Conservation (phyloP, 116 monocot genomes). For the Dioscorea cayenensis region DNA sequence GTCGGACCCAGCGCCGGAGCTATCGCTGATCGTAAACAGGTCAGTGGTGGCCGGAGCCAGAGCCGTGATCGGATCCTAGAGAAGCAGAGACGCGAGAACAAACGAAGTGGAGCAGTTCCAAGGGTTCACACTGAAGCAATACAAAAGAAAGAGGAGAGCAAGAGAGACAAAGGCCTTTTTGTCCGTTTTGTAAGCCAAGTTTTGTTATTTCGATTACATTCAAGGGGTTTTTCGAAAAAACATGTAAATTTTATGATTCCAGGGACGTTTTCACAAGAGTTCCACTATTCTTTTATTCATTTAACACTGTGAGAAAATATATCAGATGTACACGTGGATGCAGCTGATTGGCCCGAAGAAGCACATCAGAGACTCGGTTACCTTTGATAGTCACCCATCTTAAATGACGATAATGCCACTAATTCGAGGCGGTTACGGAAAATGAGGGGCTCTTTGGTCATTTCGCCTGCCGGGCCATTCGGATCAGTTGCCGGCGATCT, state of each 20-base stretch:
- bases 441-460: background rate
- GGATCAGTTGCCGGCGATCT: background rate
- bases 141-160: background rate
- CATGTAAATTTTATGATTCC: background rate
- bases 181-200: background rate
- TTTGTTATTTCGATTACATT: background rate
- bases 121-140: background rate
- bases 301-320: background rate
- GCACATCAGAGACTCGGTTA: background rate
- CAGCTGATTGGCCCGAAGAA: background rate
- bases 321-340: background rate
- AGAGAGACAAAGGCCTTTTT: background rate
- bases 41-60: background rate
- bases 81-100: background rate
- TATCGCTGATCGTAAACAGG: background rate
- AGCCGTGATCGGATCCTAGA: background rate
- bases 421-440: background rate
- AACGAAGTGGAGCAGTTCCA: background rate
- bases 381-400: background rate
- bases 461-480: background rate
- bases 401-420: background rate
- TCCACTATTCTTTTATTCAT: background rate
- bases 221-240: background rate
- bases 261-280: background rate
- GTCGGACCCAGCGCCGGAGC: background rate